Conservation (phyloP, 2,329 filamentous ascomycete species). For the Thielaviopsis ethacetica region DNA sequence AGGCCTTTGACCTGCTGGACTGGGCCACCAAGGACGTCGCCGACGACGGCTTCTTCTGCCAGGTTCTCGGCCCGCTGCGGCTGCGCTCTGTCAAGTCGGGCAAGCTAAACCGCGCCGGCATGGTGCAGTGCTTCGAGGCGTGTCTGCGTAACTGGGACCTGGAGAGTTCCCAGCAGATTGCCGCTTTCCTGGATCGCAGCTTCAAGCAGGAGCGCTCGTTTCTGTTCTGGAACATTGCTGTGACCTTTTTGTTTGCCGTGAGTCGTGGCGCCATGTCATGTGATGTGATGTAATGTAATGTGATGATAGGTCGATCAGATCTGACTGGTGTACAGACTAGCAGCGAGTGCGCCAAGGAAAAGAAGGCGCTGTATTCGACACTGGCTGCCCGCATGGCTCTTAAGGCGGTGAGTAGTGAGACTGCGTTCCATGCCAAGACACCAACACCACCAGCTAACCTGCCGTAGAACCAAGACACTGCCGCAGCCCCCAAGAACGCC, state of each 20-base stretch:
- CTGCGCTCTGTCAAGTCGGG: conserved; percentile 24
- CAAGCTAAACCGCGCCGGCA: conserved; percentile 35
- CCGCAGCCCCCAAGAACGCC: conserved; percentile 1
- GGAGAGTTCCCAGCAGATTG: conserved; percentile 26
- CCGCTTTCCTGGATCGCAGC: conserved; percentile 34
- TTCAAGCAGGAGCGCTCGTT: conserved; percentile 31
- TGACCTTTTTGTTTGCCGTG: conserved; percentile 37
- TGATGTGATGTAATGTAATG: neutral
- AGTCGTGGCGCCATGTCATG: conserved; percentile 13
- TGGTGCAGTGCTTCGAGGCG: conserved; percentile 31
- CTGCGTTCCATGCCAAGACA: too few relatives aligned
- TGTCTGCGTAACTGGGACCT: conserved; percentile 37
- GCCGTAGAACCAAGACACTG: conserved; percentile 6
- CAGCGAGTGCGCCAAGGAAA: conserved; percentile 29
- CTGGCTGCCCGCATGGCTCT: conserved; percentile 22
- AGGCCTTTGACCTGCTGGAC: conserved; percentile 37
- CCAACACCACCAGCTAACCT: neutral
- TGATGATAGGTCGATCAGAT: neutral
- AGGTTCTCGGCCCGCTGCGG: conserved; percentile 33
- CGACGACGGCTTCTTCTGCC: conserved; percentile 25
- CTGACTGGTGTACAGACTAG: conserved; percentile 22
- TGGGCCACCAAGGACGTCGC: conserved; percentile 30
- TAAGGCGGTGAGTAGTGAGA: conserved; percentile 5
- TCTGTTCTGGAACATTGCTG: conserved; percentile 38
- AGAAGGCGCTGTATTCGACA: conserved; percentile 34